Evolutionary conservation across 768 basidiomycete genomes (phyloP), one percentile per base, ranked within the genome.

Genomic region (Leucosporidium yakuticum): DNA sequence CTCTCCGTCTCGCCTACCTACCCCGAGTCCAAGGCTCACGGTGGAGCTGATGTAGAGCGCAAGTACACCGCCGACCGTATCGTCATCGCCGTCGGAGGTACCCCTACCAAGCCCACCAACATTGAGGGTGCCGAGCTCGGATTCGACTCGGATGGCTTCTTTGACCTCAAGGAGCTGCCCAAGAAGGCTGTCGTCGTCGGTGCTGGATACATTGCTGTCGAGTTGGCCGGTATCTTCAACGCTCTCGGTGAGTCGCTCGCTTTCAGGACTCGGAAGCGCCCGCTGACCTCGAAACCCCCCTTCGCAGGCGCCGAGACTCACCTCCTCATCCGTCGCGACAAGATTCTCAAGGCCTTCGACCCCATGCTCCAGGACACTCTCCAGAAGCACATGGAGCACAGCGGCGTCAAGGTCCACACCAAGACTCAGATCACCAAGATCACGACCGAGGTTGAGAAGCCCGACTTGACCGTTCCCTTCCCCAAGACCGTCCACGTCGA

Each of bases 151-250:
- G 96, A 99, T 78, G 94, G 93, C 4, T 99, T 99, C 83, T 99
- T 99, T 75, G 90, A 86, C 55, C 85, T 99, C 55, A 85, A 86
- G 72, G 84, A 88, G 61, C 92, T 95, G 78, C 96, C 96, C 14
- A 90, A 88, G 79, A 85, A 92, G 66, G 93, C 96, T 36, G 94
- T 88, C 4, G 88, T 98, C 63, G 87, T 97, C 53, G 96, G 96
- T 56, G 96, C 96, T 20, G 96, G 96, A 2, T 99, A 99, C 79
- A 98, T 99, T 74, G 93, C 93, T 23, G 90, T 97, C 69, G 96
- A 99, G 80, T 86, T 99, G 56, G 91, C 95, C 7, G 96, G 96
- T 25, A 85, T 99, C 63, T 85, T 99, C 80, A 86, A 97, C 79
- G 83, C 90, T 11, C 85, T 96, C 64, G 92, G 76, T 63, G 19